Evolutionary conservation across 202 grass and related monocot genomes (phyloP).

Genomic region (Schoenoplectus tabernaemontani): DNA sequence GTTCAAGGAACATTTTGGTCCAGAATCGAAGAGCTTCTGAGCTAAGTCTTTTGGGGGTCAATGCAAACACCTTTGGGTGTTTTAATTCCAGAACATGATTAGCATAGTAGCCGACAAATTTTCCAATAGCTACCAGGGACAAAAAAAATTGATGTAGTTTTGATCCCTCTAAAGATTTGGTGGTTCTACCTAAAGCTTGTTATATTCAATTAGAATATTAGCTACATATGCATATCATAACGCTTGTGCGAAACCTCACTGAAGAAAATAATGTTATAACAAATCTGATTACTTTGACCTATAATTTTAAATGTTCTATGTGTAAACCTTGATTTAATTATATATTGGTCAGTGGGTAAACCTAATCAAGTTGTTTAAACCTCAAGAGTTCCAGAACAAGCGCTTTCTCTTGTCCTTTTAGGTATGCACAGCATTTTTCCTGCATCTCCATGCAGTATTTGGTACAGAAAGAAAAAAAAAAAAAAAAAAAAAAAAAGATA

Average conservation of each 20-base stretch:
- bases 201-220: neutral
- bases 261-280: neutral
- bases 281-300: neutral
- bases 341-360: neutral
- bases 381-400: neutral
- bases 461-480: too few relatives aligned
- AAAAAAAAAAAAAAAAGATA: too few relatives aligned
- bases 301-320: neutral
- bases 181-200: conserved; percentile 13
- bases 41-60: neutral
- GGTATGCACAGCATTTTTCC: too few relatives aligned
- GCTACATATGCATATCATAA: neutral
- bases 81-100: neutral
- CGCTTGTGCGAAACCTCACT: neutral
- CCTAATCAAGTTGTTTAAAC: neutral
- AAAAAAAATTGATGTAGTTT: neutral
- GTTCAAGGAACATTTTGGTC: neutral
- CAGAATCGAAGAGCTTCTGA: neutral
- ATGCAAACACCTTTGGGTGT: neutral
- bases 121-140: neutral
- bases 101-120: neutral
- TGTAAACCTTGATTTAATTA: conserved; percentile 10
- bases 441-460: too few relatives aligned
- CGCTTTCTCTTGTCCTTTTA: too few relatives aligned
- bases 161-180: neutral